Conservation (phyloP, 139 green algal genomes). For the Dunaliella primolecta region DNA sequence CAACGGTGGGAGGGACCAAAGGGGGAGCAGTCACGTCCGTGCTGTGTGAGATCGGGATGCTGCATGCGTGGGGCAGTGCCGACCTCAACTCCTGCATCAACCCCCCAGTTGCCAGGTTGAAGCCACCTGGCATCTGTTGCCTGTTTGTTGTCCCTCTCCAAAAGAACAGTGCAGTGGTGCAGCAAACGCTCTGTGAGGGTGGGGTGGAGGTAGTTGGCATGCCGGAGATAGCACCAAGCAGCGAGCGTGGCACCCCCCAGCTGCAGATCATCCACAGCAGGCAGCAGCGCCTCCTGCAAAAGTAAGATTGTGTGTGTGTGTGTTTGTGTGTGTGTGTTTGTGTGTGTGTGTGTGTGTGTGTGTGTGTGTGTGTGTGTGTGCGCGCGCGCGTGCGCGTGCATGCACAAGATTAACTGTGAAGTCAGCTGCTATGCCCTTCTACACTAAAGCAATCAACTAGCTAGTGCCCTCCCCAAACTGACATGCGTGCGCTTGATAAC, state of each 20-base stretch:
- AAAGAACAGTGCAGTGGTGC: background rate
- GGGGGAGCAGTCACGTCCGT: too few relatives aligned
- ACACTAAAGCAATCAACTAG: too few relatives aligned
- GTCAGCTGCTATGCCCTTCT: too few relatives aligned
- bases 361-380: too few relatives aligned
- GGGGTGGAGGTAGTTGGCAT: background rate
- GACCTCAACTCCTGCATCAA: background rate
- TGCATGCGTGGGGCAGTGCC: background rate
- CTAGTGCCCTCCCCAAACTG: too few relatives aligned
- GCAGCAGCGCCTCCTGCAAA: background rate
- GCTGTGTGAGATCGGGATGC: background rate
- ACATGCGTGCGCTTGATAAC: too few relatives aligned
- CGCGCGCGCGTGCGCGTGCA: too few relatives aligned
- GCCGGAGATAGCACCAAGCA: background rate
- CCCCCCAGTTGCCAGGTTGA: background rate
- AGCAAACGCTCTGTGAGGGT: background rate
- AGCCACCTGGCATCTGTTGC: background rate
- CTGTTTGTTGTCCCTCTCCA: background rate
- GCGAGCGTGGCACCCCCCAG: background rate
- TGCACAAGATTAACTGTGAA: too few relatives aligned
- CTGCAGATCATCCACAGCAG: background rate
- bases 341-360: too few relatives aligned
- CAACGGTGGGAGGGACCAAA: too few relatives aligned
- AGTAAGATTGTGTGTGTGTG: too few relatives aligned
- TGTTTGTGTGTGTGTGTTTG: too few relatives aligned